Evolutionary conservation across 2,329 filamentous ascomycete species (phyloP), one percentile per base, ranked within the genome.

Genomic region (Xenosphaeropsis pyriputrescens): DNA sequence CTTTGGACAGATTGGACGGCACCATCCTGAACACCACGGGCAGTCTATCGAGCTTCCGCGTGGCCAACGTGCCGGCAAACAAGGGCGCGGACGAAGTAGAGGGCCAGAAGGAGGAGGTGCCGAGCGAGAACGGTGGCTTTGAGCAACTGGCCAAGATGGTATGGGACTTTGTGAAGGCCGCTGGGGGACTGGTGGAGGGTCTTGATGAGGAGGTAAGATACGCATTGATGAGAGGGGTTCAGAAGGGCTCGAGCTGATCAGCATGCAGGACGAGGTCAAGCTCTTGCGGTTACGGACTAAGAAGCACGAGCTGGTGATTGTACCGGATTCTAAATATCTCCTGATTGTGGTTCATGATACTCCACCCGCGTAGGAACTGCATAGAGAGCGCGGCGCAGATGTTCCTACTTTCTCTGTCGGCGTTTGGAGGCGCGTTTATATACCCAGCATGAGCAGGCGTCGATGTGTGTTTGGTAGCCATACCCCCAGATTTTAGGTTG

Each of bases 221-320:
- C 14, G 3, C 7, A 32, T 32, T 32, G 30, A 15, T 32, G 5
- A 15, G 12, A 13, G 15, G n/a, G 12, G 32, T 34, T 18, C 17
- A 14, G 5, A 14, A 15, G 18, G 34, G 3, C 13, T 26, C 22
- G 13, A 6, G 30, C 33, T 39, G n/a, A 39, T 18, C 4, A n/a
- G 18, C 14, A 15, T 17, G 12, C 45, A 80, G 68, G 84, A 91
- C 50, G 83, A 88, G 53, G 59, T 88, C 44, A 85, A 79, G 59
- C 63, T 91, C 35, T 58, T 91, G 37, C 69, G 83, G 44, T 55
- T 93, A 45, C 71, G 85, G 46, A 89, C 83, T n/a, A 85, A 78
- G 63, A 86, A 83, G 57, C 81, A 86, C 49, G 85, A 93, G 57
- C 62, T 91, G 44, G 79, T 91, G 41, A 84, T 91, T 51, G 79